Evolutionary conservation across 768 basidiomycete genomes (phyloP), one percentile per base, ranked within the genome.

Genomic region (Nidularia pulvinata): DNA sequence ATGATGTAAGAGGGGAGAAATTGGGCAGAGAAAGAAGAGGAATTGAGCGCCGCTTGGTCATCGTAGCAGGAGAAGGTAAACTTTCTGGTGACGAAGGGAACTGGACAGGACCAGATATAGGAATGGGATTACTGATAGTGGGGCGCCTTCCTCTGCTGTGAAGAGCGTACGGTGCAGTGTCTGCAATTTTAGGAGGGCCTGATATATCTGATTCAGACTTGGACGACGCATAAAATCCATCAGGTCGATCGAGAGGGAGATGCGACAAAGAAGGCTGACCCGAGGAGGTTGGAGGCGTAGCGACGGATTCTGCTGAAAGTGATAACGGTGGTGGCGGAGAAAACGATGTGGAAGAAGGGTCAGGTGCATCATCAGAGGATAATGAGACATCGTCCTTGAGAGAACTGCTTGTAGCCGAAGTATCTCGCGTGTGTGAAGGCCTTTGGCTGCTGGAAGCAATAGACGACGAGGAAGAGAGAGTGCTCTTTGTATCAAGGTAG

Each of bases 231-330:
- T 70, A 70, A 54, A 48, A 35, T 35, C 42, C 33, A 19, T 55
- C 51, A 19, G 25, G 13, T 22, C 69, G 67, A 48, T 63, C 56
- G 11, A 74, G 61, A 4, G 68, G 68, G 32, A 82, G 63, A 57
- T 78, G 59, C 14, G 66, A 54, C 16, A 73, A 62, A 7, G 77
- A 79, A 4, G 72, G 70, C 53, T 76, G 80, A 33, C 69, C 79
- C 11, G 85, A 85, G 6, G 82, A 79, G 5, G 75, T 72, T 2
- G 80, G 75, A 2, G 79, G 80, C 10, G 84, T 80, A 7, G 75
- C 76, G 48, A 88, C 62, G 1, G 87, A 88, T 55, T 88, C 86
- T 0, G 79, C 75, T 4, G 83, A 85, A 5, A 82, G 81, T 5
- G 83, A 79, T 6, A 85, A 68, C 9, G 76, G 79, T 6, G 83